Conservation (phyloP, 495 filamentous ascomycete species). For the Xylaria scruposa region DNA sequence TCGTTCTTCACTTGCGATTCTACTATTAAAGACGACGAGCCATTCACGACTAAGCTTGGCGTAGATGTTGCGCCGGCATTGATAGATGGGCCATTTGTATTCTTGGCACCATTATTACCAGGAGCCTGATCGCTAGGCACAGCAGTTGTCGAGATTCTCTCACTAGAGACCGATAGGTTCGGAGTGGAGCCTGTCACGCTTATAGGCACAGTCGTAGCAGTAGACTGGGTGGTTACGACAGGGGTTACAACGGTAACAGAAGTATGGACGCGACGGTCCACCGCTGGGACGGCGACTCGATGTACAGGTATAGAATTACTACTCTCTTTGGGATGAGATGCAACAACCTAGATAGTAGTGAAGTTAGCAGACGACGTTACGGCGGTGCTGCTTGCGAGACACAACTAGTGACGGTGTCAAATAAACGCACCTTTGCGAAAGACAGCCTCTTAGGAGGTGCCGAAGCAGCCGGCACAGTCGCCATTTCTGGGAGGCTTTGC, state of each 20-base stretch:
- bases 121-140: constrained; percentile 12
- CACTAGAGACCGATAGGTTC: constrained; percentile 27
- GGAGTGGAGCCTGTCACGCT: constrained; percentile 27
- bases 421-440: constrained; percentile 63
- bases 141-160: not conserved
- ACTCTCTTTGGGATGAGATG: constrained; percentile 57
- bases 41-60: constrained; percentile 59
- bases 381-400: not conserved
- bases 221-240: constrained; percentile 26
- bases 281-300: constrained; percentile 38
- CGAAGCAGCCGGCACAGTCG: constrained; percentile 47
- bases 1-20: constrained; percentile 43
- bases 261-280: constrained; percentile 37
- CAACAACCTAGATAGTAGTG: constrained; percentile 53
- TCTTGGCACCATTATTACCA: constrained; percentile 45
- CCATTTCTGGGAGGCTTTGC: constrained; percentile 38
- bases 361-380: constrained; percentile 10
- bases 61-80: constrained; percentile 39
- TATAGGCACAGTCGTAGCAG: constrained; percentile 23
- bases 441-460: constrained; percentile 56
- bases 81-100: constrained; percentile 39
- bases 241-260: constrained; percentile 24
- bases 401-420: constrained; percentile 12
- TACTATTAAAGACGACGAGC: constrained; percentile 45
- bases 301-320: constrained; percentile 40